Conservation (phyloP, 148 eudicot species). For the Selenicereus undatus region DNA sequence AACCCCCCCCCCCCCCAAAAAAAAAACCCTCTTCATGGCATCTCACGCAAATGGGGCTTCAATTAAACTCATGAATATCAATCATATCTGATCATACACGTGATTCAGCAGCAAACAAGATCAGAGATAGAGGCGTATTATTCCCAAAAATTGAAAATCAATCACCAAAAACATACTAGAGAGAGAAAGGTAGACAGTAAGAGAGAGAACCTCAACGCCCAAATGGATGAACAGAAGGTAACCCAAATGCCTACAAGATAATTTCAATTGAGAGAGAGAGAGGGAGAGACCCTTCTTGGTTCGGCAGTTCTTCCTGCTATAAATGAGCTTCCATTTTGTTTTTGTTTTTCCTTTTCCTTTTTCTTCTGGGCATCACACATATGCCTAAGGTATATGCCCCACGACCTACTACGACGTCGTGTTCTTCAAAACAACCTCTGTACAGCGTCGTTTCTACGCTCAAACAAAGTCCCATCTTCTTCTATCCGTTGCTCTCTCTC, state of each 20-base stretch:
- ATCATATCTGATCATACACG: neutral
- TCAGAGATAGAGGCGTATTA: neutral
- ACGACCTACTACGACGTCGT: neutral
- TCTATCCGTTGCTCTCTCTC: neutral
- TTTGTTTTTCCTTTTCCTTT: neutral
- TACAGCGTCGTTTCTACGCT: neutral
- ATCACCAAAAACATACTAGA: neutral
- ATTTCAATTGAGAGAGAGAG: neutral
- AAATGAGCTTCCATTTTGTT: neutral
- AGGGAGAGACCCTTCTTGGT: neutral
- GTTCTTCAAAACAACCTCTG: neutral
- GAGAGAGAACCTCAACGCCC: slow-evolving; percentile 12
- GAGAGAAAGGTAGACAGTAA: neutral
- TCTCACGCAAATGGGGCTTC: slow-evolving; percentile 1
- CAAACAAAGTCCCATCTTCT: neutral
- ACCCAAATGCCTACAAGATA: slow-evolving; percentile 1
- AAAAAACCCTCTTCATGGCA: neutral
- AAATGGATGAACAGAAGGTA: neutral
- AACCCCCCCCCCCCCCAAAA: too few species aligned
- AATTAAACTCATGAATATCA: neutral
- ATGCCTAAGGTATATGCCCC: neutral
- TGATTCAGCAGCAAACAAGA: slow-evolving; percentile 8
- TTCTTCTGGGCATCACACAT: neutral
- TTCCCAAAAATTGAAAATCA: neutral
- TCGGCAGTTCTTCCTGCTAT: neutral